A percentile compares a stretch with the other conserved stretches of the same genome.
These are phyloP conservation scores for Dactylellina leptospora DNA, from an alignment of 2,329 filamentous ascomycete species.

Conservation along the genomic window DNA sequence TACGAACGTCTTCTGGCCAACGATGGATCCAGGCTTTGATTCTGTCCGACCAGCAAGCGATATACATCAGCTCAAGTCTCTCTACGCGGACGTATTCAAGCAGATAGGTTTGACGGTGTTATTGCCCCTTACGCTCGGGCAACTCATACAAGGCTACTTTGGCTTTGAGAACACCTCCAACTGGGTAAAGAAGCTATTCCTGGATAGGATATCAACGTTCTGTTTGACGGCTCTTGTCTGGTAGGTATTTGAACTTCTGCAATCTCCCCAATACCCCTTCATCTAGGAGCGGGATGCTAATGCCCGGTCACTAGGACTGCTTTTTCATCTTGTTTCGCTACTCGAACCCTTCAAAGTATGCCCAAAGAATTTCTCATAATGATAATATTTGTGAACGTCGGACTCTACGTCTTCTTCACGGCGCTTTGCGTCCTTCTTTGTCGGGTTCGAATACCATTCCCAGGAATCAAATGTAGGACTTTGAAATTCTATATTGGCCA, in stretches of 20 bases:
- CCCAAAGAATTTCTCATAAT: slow-evolving; percentile 71
- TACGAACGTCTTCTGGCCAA: slow-evolving; percentile 68
- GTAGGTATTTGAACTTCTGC: slow-evolving; percentile 57
- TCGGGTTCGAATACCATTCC: slow-evolving; percentile 57
- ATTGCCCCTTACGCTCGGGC: slow-evolving; percentile 71
- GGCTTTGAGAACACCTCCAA: slow-evolving; percentile 66
- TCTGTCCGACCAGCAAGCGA: slow-evolving; percentile 66
- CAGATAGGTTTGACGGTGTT: slow-evolving; percentile 74
- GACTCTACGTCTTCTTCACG: slow-evolving; percentile 71
- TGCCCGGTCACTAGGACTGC: slow-evolving; percentile 67
- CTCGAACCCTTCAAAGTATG: slow-evolving; percentile 69
- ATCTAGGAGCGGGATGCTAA: background rate
- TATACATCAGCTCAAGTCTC: slow-evolving; percentile 64
- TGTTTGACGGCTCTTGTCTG: slow-evolving; percentile 65
- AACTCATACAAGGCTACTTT: slow-evolving; percentile 66
- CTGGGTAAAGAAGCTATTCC: slow-evolving; percentile 66
- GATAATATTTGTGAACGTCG: slow-evolving; percentile 73
- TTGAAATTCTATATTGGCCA: slow-evolving; percentile 6
- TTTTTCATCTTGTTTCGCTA: slow-evolving; percentile 73
- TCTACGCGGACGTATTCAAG: slow-evolving; percentile 74
- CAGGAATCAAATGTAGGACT: slow-evolving; percentile 67
- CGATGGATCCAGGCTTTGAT: slow-evolving; percentile 65
- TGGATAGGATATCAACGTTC: slow-evolving; percentile 65
- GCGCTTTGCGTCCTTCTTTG: slow-evolving; percentile 67
- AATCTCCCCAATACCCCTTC: no score